A percentile compares a stretch with the other conserved stretches of the same genome.
Conservation (phyloP, 257 asterid species). For the Nicotiana benthamiana region DNA sequence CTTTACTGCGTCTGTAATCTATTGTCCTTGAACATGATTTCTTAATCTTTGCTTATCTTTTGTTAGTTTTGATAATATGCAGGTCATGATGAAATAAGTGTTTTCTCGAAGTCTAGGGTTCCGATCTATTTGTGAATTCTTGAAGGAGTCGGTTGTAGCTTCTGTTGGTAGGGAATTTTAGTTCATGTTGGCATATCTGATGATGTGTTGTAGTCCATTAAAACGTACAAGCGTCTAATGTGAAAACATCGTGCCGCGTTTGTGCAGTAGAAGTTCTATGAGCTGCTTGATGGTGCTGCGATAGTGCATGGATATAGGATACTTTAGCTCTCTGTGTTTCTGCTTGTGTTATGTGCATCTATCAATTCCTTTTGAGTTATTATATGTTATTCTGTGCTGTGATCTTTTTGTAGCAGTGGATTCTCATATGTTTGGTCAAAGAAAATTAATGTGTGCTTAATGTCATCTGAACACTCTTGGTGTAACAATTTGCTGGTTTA, state of each 20-base stretch:
- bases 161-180: background rate
- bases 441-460: background rate
- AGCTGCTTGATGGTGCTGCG: background rate
- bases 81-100: background rate
- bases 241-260: background rate
- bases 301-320: background rate
- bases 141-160: background rate
- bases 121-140: background rate
- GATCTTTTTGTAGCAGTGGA: background rate
- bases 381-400: background rate
- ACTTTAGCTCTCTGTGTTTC: background rate
- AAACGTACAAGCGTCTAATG: background rate
- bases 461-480: background rate
- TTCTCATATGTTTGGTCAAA: background rate
- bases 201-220: background rate
- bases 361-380: background rate
- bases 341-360: background rate
- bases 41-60: background rate
- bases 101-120: background rate
- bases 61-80: background rate
- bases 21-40: background rate
- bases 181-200: background rate
- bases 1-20: background rate
- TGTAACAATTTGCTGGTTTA: background rate
- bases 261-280: background rate